Evolutionary conservation across 2,329 filamentous ascomycete species (phyloP).

Genomic region (Emergomyces pasteurianus): DNA sequence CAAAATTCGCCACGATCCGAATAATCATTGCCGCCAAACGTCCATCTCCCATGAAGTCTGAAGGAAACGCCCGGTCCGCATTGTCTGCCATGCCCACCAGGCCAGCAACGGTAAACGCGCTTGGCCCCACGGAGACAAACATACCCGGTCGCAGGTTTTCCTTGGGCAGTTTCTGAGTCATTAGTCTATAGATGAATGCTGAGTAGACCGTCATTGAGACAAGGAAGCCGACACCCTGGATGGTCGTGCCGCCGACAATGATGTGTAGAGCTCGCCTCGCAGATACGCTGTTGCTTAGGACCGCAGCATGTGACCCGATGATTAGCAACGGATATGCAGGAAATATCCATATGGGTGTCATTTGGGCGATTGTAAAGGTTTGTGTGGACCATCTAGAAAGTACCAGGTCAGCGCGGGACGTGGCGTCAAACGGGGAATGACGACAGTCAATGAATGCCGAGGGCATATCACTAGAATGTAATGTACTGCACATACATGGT

Average conservation of each 20-base stretch:
- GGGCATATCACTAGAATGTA: not conserved
- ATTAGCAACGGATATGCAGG: slow-evolving; percentile 72
- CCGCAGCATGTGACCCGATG: slow-evolving; percentile 59
- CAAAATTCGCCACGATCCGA: slow-evolving; percentile 47
- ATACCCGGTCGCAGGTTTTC: slow-evolving; percentile 69
- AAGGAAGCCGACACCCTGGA: slow-evolving; percentile 54
- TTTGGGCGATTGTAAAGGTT: slow-evolving; percentile 62
- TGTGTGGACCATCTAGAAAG: slow-evolving; percentile 48
- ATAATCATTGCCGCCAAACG: slow-evolving; percentile 43
- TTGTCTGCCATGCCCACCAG: slow-evolving; percentile 46
- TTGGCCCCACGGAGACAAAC: slow-evolving; percentile 74
- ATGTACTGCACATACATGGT: slow-evolving; percentile 43
- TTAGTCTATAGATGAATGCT: slow-evolving; percentile 72
- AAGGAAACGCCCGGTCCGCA: slow-evolving; percentile 37
- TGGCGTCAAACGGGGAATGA: not conserved
- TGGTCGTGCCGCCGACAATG: slow-evolving; percentile 47
- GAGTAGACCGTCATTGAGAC: slow-evolving; percentile 68
- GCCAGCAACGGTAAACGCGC: slow-evolving; percentile 54
- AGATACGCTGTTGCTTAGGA: slow-evolving; percentile 39
- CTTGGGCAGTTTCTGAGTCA: slow-evolving; percentile 74
- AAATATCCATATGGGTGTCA: slow-evolving; percentile 85
- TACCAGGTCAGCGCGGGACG: slow-evolving; percentile 6
- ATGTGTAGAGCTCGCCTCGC: slow-evolving; percentile 38
- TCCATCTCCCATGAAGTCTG: slow-evolving; percentile 47
- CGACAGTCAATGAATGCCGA: not conserved